phyloP scores from a whole-genome alignment of 169 alveolate species.

The Eimeria falciformis region DNA sequence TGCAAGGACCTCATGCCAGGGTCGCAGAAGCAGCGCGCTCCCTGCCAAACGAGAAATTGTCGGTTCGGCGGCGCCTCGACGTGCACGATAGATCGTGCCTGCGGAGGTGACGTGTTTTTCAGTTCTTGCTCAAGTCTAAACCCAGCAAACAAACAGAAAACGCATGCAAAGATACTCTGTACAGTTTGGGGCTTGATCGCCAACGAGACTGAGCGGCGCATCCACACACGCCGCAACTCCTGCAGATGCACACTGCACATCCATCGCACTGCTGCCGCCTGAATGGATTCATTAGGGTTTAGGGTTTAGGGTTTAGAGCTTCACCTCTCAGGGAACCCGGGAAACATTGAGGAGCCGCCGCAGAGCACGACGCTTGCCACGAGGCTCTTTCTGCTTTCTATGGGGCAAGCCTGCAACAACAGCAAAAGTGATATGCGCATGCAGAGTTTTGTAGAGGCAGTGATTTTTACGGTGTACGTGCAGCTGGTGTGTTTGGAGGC shows the following conservation, averaged over 20 bases:
- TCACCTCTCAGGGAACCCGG: slow-evolving; percentile 78
- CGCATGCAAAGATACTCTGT: not conserved
- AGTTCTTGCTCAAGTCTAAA: slow-evolving; percentile 66
- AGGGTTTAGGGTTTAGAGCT: slow-evolving; percentile 25
- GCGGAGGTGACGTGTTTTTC: slow-evolving; percentile 75
- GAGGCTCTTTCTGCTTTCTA: slow-evolving; percentile 81
- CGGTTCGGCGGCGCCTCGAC: slow-evolving; percentile 59
- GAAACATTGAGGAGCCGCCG: slow-evolving; percentile 82
- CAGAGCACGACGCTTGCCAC: slow-evolving; percentile 80
- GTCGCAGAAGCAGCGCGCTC: slow-evolving; percentile 64
- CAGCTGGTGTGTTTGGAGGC: no score
- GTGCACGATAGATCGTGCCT: slow-evolving; percentile 69
- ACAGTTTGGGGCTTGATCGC: no score
- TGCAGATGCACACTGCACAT: not conserved
- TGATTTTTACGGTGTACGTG: no score
- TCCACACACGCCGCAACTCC: no score
- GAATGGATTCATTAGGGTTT: slow-evolving; percentile 17
- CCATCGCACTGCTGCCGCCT: no score
- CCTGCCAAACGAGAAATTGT: slow-evolving; percentile 69
- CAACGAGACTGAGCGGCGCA: no score
- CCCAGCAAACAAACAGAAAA: not conserved
- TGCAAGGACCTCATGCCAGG: slow-evolving; percentile 70
- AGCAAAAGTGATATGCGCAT: no score
- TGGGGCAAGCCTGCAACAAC: slow-evolving; percentile 79
- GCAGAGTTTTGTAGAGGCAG: no score